These are phyloP conservation scores for Verticillium isaacii DNA, from an alignment of 2,329 filamentous ascomycete species.

Conservation along the genomic window DNA sequence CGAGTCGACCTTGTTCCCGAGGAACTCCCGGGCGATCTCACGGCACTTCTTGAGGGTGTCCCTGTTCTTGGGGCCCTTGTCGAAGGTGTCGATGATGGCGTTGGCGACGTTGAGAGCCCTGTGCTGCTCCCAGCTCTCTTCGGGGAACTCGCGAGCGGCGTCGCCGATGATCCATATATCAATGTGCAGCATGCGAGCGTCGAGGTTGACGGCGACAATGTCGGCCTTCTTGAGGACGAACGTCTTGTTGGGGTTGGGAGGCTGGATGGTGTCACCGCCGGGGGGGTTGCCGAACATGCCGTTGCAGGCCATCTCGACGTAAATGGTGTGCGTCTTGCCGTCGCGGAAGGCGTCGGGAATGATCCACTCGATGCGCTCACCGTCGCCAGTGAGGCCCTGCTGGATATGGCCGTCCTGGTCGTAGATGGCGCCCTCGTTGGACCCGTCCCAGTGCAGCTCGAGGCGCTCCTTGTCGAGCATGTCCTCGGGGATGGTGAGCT, in stretches of 20 bases:
- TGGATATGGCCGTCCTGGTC: slow-evolving; percentile 82
- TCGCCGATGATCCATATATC: slow-evolving; percentile 97
- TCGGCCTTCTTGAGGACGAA: slow-evolving; percentile 73
- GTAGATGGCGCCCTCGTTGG: slow-evolving; percentile 94
- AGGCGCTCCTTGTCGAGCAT: slow-evolving; percentile 73
- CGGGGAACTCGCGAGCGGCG: slow-evolving; percentile 84
- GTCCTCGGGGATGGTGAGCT: slow-evolving; percentile 69
- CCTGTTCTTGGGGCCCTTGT: slow-evolving; percentile 70
- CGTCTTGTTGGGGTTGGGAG: slow-evolving; percentile 78
- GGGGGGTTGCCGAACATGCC: slow-evolving; percentile 94
- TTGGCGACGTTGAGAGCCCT: slow-evolving; percentile 79
- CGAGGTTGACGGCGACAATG: slow-evolving; percentile 83
- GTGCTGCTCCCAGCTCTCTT: slow-evolving; percentile 84
- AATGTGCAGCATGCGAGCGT: slow-evolving; percentile 77
- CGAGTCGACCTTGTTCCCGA: slow-evolving; percentile 78
- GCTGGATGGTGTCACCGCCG: slow-evolving; percentile 80
- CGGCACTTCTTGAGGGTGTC: slow-evolving; percentile 75
- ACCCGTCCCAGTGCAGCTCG: slow-evolving; percentile 95
- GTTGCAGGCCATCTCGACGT: slow-evolving; percentile 98
- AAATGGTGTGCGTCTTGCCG: slow-evolving; percentile 82
- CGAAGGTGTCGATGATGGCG: slow-evolving; percentile 84
- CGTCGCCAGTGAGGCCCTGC: slow-evolving; percentile 86
- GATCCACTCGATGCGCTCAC: slow-evolving; percentile 88
- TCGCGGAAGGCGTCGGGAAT: slow-evolving; percentile 77
- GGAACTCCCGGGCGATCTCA: slow-evolving; percentile 75